Evolutionary conservation across 2,329 filamentous ascomycete species (phyloP).

Genomic region (Cladophialophora chaetospira): DNA sequence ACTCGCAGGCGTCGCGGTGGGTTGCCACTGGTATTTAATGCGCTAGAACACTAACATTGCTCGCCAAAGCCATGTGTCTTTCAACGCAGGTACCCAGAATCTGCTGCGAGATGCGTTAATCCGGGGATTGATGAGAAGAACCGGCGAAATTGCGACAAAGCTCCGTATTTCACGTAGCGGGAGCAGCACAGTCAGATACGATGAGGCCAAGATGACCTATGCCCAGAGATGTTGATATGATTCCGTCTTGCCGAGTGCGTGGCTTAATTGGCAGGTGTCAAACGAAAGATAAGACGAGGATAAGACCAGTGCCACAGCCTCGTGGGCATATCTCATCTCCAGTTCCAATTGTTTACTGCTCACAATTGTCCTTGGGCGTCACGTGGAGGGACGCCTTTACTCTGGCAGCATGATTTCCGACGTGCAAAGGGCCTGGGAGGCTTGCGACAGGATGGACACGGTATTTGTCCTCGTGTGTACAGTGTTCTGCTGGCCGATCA

Average conservation of each 20-base stretch:
- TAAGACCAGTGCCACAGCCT: slow-evolving; percentile 18
- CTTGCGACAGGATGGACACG: slow-evolving; percentile 56
- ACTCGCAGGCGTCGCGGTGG: too few species aligned
- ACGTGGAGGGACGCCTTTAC: neutral
- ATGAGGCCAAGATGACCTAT: too few species aligned
- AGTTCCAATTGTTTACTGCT: slow-evolving; percentile 2
- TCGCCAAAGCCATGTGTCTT: slow-evolving; percentile 20
- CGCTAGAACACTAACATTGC: too few species aligned
- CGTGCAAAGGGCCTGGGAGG: slow-evolving; percentile 51
- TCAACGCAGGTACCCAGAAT: slow-evolving; percentile 22
- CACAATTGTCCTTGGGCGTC: neutral
- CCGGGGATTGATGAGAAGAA: neutral
- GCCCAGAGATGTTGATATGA: neutral
- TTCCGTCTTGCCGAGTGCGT: slow-evolving; percentile 8
- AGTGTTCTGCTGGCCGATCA: slow-evolving; percentile 56
- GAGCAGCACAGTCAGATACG: neutral
- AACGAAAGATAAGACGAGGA: slow-evolving; percentile 14
- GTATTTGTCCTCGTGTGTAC: slow-evolving; percentile 55
- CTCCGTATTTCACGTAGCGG: neutral
- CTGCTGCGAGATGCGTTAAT: neutral
- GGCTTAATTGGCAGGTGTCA: slow-evolving; percentile 14
- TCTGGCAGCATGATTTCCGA: slow-evolving; percentile 35
- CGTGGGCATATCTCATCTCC: slow-evolving; percentile 6
- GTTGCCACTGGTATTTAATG: too few species aligned
- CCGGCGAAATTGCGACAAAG: neutral